Percentiles rank a stretch among this genome's conserved stretches.
Evolutionary conservation across 768 basidiomycete species (phyloP).

Genomic region (Calvatia gigantea): DNA sequence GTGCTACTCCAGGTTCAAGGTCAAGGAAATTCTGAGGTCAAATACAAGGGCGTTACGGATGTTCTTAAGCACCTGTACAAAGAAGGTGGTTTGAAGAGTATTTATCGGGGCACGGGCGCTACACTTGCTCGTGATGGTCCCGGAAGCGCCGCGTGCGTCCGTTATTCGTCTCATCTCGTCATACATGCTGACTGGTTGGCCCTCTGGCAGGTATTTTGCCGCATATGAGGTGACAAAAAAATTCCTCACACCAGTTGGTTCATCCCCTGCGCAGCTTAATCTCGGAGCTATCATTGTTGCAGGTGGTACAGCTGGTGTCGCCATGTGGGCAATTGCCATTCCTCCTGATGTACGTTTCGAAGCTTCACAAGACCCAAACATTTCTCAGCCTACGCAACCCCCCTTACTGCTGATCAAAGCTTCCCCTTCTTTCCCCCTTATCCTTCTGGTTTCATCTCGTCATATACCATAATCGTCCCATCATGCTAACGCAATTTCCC

Average conservation of each 20-base stretch:
- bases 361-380: too few relatives aligned
- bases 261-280: conserved; percentile 78
- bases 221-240: conserved; percentile 95
- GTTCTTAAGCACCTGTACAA: conserved; percentile 88
- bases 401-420: background rate
- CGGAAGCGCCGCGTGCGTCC: conserved; percentile 87
- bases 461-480: background rate
- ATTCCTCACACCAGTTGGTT: conserved; percentile 73
- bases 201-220: conserved; percentile 80
- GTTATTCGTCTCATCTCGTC: background rate
- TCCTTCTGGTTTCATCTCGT: background rate
- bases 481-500: background rate
- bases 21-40: conserved; percentile 65
- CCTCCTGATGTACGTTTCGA: conserved; percentile 81
- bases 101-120: conserved; percentile 91
- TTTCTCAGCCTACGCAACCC: background rate
- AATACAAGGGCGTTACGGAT: conserved; percentile 90
- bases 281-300: conserved; percentile 85
- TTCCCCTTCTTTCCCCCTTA: background rate
- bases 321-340: conserved; percentile 98
- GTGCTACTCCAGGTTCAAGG: conserved; percentile 95
- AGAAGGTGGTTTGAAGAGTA: conserved; percentile 88
- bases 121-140: conserved; percentile 95
- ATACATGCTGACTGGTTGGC: background rate
- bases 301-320: conserved; percentile 92